These are phyloP conservation scores for Moricandia arvensis DNA, from an alignment of 345 rosid genomes.

Conservation along the genomic window DNA sequence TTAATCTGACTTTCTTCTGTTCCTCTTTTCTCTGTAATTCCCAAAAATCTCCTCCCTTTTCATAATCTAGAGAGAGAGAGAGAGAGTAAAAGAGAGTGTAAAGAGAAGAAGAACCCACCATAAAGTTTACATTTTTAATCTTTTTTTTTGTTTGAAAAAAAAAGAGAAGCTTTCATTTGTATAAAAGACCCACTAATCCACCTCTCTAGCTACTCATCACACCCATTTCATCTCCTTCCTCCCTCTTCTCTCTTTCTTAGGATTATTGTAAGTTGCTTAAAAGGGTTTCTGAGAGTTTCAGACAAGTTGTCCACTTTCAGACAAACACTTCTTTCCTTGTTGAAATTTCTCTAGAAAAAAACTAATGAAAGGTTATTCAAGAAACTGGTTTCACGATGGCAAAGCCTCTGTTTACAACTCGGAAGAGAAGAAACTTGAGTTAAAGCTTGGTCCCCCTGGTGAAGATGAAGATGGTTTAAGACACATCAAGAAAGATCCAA, in stretches of 20 bases:
- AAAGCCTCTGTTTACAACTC: slow-evolving; percentile 36
- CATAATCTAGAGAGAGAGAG: slow-evolving; percentile 9
- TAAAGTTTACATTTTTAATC: slow-evolving; percentile 9
- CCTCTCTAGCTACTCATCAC: slow-evolving; percentile 22
- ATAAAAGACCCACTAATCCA: slow-evolving; percentile 26
- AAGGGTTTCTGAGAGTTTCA: background rate
- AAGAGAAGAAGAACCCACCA: slow-evolving; percentile 23
- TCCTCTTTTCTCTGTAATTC: slow-evolving; percentile 11
- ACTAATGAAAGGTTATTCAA: slow-evolving; percentile 49
- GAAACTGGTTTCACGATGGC: slow-evolving; percentile 46
- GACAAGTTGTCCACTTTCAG: background rate
- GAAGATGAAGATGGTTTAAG: slow-evolving; percentile 5
- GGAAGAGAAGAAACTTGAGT: slow-evolving; percentile 84
- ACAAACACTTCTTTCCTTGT: background rate
- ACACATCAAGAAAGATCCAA: slow-evolving; percentile 34
- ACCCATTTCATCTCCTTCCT: slow-evolving; percentile 22
- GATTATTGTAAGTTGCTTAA: background rate
- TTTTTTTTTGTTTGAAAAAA: background rate
- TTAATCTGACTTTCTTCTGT: background rate
- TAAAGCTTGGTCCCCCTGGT: slow-evolving; percentile 95
- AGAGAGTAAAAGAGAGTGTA: background rate
- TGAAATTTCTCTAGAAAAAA: background rate
- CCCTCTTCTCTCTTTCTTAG: background rate
- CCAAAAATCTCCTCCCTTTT: background rate
- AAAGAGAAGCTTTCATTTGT: slow-evolving; percentile 30